A percentile compares a stretch with the other conserved stretches of the same genome.
Evolutionary conservation across 2,329 filamentous ascomycete species (phyloP).

Genomic region (Byssoonygena ceratinophila): DNA sequence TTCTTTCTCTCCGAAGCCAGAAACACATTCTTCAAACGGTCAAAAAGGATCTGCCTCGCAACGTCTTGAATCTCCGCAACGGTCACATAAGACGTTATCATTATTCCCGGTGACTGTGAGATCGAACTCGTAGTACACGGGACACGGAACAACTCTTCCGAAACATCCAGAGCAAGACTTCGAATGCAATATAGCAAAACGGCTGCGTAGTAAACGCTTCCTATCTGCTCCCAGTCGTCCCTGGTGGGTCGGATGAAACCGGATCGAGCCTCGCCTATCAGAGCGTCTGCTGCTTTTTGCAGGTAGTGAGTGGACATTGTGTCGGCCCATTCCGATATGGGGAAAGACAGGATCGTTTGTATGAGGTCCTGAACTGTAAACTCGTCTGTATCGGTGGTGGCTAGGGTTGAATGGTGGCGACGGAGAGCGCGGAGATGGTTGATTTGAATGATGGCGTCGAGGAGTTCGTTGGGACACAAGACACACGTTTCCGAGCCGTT

Average conservation of each 20-base stretch:
- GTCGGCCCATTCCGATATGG: slow-evolving; percentile 13
- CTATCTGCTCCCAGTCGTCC: slow-evolving; percentile 16
- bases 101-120: not conserved
- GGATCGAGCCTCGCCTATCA: not conserved
- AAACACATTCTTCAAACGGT: slow-evolving; percentile 5
- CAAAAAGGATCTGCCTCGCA: slow-evolving; percentile 14
- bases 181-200: slow-evolving; percentile 15
- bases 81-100: slow-evolving; percentile 10
- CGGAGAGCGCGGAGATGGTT: slow-evolving; percentile 15
- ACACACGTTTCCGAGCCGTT: slow-evolving; percentile 17
- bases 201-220: slow-evolving; percentile 15
- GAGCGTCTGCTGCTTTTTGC: not conserved
- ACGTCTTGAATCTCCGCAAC: slow-evolving; percentile 13
- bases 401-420: not conserved
- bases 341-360: slow-evolving; percentile 15
- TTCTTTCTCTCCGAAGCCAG: not conserved
- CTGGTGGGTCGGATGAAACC: slow-evolving; percentile 15
- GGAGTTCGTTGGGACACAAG: slow-evolving; percentile 15
- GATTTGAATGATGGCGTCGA: slow-evolving; percentile 16
- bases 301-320: slow-evolving; percentile 9
- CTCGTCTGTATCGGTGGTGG: not conserved
- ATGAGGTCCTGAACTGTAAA: slow-evolving; percentile 8
- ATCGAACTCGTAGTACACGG: not conserved
- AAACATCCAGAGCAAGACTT: slow-evolving; percentile 13
- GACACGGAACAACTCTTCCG: slow-evolving; percentile 11